Evolutionary conservation across 1,139 yeast genomes (phyloP), one percentile per base, ranked within the genome.

Genomic region (Meyerozyma smithsonii): DNA sequence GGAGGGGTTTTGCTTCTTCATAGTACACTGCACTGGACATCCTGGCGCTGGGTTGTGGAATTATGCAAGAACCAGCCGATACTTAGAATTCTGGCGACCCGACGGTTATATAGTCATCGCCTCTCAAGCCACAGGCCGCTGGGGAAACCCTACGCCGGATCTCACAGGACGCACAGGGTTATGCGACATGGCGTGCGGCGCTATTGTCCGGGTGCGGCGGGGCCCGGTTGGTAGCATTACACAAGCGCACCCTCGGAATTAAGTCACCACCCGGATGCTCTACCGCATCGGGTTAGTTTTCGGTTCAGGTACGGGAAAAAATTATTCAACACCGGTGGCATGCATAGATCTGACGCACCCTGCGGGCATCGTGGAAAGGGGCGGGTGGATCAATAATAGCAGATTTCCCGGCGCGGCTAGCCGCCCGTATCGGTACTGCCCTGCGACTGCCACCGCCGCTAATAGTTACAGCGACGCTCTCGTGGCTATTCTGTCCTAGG

Each of bases 131-230:
- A 17, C 33, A 14, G n/a, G 10, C 33, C 7, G 33, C 12, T 8
- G 33, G 33, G 33, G 33, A 28, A 28, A 17, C 12, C 8, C 33
- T 28, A 28, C 33, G 33, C 33, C 33, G 17, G 33, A 28, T 28
- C 33, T 28, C 12, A 28, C 34, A 30, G 34, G 21, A 18, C 16
- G 34, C 34, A 30, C 34, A 8, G 3, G 34, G 34, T 30, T 30
- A 30, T 30, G 34, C 34, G 12, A n/a, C 20, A 11, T 30, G 20
- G 7, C 19, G 19, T 17, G 33, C 33, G 33, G 33, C 33, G 17
- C 8, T 20, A 6, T 7, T n/a, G n/a, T n/a, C n/a, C n/a, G n/a
- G n/a, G n/a, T n/a, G n/a, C n/a, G n/a, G n/a, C n/a, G n/a, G n/a
- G n/a, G n/a, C n/a, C n/a, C n/a, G n/a, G n/a, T n/a, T n/a, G n/a